Percentiles rank a stretch among this genome's conserved stretches.
These are phyloP conservation scores for Xylaria curta DNA, from an alignment of 495 filamentous ascomycete genomes.

Conservation along the genomic window DNA sequence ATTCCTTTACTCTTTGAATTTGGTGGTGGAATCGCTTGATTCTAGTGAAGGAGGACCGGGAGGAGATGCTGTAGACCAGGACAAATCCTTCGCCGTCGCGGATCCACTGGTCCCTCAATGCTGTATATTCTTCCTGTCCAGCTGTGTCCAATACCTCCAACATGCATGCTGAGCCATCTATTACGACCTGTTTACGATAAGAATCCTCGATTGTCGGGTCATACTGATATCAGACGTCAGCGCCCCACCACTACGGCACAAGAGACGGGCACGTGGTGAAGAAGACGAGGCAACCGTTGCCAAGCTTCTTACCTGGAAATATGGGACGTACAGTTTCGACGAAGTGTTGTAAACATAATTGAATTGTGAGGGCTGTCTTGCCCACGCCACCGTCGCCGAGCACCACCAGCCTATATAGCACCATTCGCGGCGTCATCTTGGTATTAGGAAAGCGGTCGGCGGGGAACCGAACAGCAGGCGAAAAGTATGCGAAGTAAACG, in stretches of 20 bases:
- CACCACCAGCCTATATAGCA: conserved; percentile 98
- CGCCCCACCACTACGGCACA: conserved; percentile 1
- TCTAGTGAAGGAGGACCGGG: conserved; percentile 89
- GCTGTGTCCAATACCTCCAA: conserved; percentile 97
- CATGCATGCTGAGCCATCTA: conserved; percentile 97
- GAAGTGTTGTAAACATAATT: conserved; percentile 74
- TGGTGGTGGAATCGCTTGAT: conserved; percentile 96
- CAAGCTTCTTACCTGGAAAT: conserved; percentile 5
- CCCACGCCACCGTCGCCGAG: conserved; percentile 80
- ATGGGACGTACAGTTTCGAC: conserved; percentile 60
- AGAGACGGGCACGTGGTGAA: conserved; percentile 1
- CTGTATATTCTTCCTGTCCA: conserved; percentile 99
- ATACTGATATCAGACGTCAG: conserved; percentile 59
- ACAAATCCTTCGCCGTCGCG: conserved; percentile 97
- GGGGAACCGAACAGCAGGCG: conserved; percentile 11
- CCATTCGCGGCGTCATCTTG: conserved; percentile 79
- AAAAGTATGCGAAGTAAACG: conserved; percentile 6
- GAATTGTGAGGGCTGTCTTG: conserved; percentile 97
- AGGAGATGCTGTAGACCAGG: conserved; percentile 97
- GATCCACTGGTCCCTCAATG: conserved; percentile 97
- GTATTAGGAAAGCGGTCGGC: conserved; percentile 30
- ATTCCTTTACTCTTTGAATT: conserved; percentile 97
- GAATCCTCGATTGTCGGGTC: conserved; percentile 98
- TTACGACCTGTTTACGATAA: conserved; percentile 97
- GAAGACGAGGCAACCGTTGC: conserved; percentile 3